phyloP scores from a whole-genome alignment of 2,329 filamentous ascomycete genomes.

The Periconia sp. region DNA sequence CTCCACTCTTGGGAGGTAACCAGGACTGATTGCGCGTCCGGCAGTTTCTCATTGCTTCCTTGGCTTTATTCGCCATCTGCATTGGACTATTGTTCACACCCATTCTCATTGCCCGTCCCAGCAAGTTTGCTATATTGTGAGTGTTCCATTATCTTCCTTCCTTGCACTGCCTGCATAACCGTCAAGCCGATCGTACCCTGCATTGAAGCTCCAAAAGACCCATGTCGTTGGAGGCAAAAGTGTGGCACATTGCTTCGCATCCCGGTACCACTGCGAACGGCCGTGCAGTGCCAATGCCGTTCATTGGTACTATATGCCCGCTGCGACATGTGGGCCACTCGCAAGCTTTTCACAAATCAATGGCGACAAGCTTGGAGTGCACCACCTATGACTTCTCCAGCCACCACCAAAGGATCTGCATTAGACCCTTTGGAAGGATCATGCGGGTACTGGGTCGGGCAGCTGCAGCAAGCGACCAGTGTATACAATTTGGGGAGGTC shows the following conservation, averaged over 20 bases:
- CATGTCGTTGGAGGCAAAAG: slow-evolving; percentile 21
- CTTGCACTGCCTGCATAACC: slow-evolving; percentile 15
- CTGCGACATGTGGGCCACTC: slow-evolving; percentile 14
- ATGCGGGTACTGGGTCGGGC: slow-evolving; percentile 44
- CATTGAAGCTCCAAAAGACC: slow-evolving; percentile 12
- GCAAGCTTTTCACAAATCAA: slow-evolving; percentile 18
- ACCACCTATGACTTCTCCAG: slow-evolving; percentile 40
- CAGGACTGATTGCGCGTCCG: slow-evolving; percentile 58
- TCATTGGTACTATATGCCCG: slow-evolving; percentile 10
- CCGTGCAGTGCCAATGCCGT: slow-evolving; percentile 24
- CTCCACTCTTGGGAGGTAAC: neutral
- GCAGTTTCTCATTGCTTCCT: slow-evolving; percentile 84
- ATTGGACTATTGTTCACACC: slow-evolving; percentile 78
- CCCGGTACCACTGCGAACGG: slow-evolving; percentile 33
- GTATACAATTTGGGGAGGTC: slow-evolving; percentile 26
- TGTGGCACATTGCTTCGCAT: slow-evolving; percentile 29
- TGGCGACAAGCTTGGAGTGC: slow-evolving; percentile 11
- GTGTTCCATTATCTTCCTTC: slow-evolving; percentile 48
- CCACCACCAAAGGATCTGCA: slow-evolving; percentile 36
- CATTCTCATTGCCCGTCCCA: slow-evolving; percentile 74
- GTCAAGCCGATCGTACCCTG: slow-evolving; percentile 17
- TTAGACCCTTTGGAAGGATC: slow-evolving; percentile 41
- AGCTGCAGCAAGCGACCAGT: slow-evolving; percentile 33
- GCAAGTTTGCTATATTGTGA: slow-evolving; percentile 97
- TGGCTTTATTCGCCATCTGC: slow-evolving; percentile 90